Conservation (phyloP, 805 yeast genomes). For the Saitoella complicata region DNA sequence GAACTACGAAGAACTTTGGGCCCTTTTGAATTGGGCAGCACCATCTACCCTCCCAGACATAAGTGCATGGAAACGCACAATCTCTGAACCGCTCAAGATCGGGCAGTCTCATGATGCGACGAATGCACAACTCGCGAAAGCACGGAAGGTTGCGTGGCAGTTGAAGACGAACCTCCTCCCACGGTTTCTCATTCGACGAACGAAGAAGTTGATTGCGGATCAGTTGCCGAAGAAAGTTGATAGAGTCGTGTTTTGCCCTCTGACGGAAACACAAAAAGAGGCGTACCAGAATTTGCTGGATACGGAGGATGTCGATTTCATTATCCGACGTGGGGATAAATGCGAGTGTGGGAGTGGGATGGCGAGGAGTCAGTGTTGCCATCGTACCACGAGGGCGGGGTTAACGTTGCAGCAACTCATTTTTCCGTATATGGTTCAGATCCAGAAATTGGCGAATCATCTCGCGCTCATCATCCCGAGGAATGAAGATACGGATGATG, state of each 20-base stretch:
- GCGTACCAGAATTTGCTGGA: conserved; percentile 8
- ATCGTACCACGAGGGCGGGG: too few species aligned
- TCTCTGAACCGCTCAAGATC: conserved; percentile 6
- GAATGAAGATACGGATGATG: conserved; percentile 3
- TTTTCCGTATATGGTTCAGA: conserved; percentile 3
- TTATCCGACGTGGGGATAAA: neutral
- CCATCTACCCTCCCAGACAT: conserved; percentile 1
- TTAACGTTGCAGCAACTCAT: neutral
- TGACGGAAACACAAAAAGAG: conserved; percentile 5
- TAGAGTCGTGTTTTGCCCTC: conserved; percentile 8
- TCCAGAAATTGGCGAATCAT: conserved; percentile 8
- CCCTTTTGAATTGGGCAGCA: too few species aligned
- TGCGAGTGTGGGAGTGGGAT: too few species aligned
- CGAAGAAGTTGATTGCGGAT: conserved; percentile 10
- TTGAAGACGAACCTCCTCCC: conserved; percentile 5
- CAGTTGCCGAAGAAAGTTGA: conserved; percentile 10
- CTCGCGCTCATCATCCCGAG: conserved; percentile 9
- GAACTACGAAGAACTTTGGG: too few species aligned
- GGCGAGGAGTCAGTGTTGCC: too few species aligned
- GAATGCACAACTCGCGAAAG: conserved; percentile 3
- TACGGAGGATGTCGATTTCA: conserved; percentile 1
- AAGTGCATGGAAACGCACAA: conserved; percentile 2
- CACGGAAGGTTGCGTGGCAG: conserved; percentile 3
- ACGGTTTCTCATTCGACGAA: conserved; percentile 6
- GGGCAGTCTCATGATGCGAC: conserved; percentile 10